These are phyloP conservation scores for Wickerhamomyces canadensis DNA, from an alignment of 805 yeast genomes.

Conservation along the genomic window DNA sequence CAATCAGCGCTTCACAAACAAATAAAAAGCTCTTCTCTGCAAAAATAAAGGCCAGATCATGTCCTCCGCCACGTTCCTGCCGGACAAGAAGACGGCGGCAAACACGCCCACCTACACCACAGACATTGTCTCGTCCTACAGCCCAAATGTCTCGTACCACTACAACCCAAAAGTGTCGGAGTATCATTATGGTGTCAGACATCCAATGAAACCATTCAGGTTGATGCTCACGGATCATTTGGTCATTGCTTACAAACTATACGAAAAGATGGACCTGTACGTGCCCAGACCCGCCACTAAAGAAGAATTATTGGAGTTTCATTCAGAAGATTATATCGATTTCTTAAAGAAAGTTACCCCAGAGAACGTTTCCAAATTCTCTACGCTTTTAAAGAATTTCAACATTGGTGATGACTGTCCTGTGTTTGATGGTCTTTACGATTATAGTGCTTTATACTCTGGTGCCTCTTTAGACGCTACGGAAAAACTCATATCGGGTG, in stretches of 20 bases:
- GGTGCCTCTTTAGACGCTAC: constrained; percentile 96
- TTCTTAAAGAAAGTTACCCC: constrained; percentile 87
- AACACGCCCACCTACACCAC: constrained; percentile 42
- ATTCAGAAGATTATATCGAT: constrained; percentile 88
- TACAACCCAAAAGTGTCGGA: constrained; percentile 74
- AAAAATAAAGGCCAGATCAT: no score
- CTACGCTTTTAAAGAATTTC: constrained; percentile 59
- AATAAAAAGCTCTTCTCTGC: no score
- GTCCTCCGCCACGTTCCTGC: constrained; percentile 29
- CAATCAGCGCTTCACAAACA: no score
- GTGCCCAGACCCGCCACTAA: constrained; percentile 77
- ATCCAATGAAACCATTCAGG: constrained; percentile 98
- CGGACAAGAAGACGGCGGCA: constrained; percentile 35
- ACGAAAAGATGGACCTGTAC: constrained; percentile 87
- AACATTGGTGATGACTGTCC: constrained; percentile 96
- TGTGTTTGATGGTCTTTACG: constrained; percentile 88
- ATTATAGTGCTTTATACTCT: constrained; percentile 80
- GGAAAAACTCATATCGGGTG: constrained; percentile 74
- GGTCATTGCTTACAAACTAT: constrained; percentile 76
- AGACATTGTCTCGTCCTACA: constrained; percentile 31
- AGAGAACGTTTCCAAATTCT: constrained; percentile 70
- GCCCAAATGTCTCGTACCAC: constrained; percentile 77
- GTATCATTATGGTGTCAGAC: constrained; percentile 88
- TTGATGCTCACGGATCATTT: constrained; percentile 90
- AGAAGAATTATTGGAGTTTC: constrained; percentile 77